phyloP scores from a whole-genome alignment of 371 early-diverging fungal species.

The Mortierella sp. region DNA sequence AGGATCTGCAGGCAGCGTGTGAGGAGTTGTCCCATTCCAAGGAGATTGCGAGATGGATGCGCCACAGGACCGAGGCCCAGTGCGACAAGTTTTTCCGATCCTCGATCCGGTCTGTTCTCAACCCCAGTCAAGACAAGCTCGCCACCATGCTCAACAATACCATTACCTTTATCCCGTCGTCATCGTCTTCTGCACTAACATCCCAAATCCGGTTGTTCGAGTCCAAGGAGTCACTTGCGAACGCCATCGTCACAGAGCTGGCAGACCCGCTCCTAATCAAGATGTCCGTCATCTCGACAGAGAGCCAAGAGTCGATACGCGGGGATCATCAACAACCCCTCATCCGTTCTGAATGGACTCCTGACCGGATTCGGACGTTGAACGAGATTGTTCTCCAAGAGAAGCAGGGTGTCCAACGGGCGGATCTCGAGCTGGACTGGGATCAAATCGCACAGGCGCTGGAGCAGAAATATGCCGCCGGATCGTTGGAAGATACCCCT shows the following conservation, averaged over 20 bases:
- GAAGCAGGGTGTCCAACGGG: slow-evolving; percentile 36
- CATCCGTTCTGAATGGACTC: slow-evolving; percentile 47
- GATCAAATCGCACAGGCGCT: slow-evolving; percentile 16
- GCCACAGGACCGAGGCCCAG: slow-evolving; percentile 28
- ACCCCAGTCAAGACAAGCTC: background rate
- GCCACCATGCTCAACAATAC: background rate
- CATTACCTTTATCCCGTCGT: background rate
- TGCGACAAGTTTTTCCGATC: slow-evolving; percentile 29
- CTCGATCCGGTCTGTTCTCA: slow-evolving; percentile 9
- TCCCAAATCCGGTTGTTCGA: background rate
- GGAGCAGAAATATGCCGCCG: slow-evolving; percentile 2
- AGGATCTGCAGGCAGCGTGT: slow-evolving; percentile 1
- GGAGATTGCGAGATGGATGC: slow-evolving; percentile 44
- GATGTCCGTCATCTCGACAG: slow-evolving; percentile 5
- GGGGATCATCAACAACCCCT: slow-evolving; percentile 20
- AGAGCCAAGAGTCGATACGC: background rate
- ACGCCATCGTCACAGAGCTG: slow-evolving; percentile 12
- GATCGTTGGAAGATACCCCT: background rate
- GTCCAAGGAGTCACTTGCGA: background rate
- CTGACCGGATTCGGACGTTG: slow-evolving; percentile 16
- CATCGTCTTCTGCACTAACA: background rate
- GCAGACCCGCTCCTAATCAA: slow-evolving; percentile 26
- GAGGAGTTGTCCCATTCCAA: slow-evolving; percentile 26
- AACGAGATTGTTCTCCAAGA: slow-evolving; percentile 24
- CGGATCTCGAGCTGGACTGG: slow-evolving; percentile 44